These are phyloP conservation scores for Rickenella mellea DNA, from an alignment of 768 basidiomycete genomes.

Conservation along the genomic window DNA sequence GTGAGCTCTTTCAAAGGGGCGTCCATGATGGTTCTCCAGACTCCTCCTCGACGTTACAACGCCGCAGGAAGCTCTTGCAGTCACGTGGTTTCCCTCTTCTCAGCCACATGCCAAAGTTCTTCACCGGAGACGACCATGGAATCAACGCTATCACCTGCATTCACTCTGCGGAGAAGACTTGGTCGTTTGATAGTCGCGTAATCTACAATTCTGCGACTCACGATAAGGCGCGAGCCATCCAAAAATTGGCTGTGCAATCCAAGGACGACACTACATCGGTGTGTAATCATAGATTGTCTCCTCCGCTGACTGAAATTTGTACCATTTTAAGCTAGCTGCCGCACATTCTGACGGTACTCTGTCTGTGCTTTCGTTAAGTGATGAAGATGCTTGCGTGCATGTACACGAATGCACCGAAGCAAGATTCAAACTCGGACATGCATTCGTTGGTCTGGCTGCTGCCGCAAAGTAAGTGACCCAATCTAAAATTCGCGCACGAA, in stretches of 20 bases:
- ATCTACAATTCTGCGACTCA: slow-evolving; percentile 11
- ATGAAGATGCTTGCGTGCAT: slow-evolving; percentile 29
- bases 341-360: slow-evolving; percentile 53
- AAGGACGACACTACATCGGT: background rate
- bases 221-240: slow-evolving; percentile 27
- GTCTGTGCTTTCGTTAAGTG: slow-evolving; percentile 31
- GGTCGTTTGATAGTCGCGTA: background rate
- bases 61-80: background rate
- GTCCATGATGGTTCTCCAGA: slow-evolving; percentile 43
- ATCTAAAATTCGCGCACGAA: background rate
- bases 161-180: slow-evolving; percentile 40
- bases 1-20: slow-evolving; percentile 67
- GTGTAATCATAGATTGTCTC: background rate
- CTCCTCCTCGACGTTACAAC: background rate
- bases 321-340: slow-evolving; percentile 55
- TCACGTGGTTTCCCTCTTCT: slow-evolving; percentile 1
- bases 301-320: background rate
- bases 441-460: slow-evolving; percentile 54
- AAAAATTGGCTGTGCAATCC: slow-evolving; percentile 29
- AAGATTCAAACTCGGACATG: slow-evolving; percentile 39
- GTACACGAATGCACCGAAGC: slow-evolving; percentile 55
- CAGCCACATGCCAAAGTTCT: slow-evolving; percentile 53
- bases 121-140: slow-evolving; percentile 73
- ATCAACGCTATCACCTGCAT: slow-evolving; percentile 31
- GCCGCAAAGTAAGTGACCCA: slow-evolving; percentile 34